A percentile compares a stretch with the other conserved stretches of the same genome.
These are phyloP conservation scores for Colletotrichum eremochloae DNA, from an alignment of 2,329 filamentous ascomycete species.

Conservation along the genomic window DNA sequence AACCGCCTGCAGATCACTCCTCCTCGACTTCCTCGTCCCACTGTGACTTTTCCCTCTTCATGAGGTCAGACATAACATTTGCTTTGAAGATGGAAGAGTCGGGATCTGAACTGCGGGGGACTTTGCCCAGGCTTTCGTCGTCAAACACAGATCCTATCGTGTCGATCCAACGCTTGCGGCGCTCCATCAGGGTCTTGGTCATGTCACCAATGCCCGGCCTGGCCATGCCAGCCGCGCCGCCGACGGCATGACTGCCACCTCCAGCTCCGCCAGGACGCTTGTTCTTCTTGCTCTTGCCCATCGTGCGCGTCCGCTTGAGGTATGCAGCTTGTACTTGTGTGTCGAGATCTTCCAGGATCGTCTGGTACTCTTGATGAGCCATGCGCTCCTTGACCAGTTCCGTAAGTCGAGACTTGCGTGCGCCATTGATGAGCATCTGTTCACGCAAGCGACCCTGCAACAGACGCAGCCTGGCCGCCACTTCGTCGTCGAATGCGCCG, in stretches of 20 bases:
- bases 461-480: conserved; percentile 88
- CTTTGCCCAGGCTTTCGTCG: conserved; percentile 79
- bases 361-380: conserved; percentile 96
- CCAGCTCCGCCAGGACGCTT: conserved; percentile 83
- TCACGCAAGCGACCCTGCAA: conserved; percentile 86
- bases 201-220: conserved; percentile 90
- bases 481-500: conserved; percentile 91
- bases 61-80: conserved; percentile 77
- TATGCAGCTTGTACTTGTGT: conserved; percentile 95
- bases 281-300: conserved; percentile 94
- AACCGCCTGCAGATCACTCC: conserved; percentile 53
- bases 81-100: conserved; percentile 80
- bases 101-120: conserved; percentile 76
- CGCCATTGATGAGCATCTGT: conserved; percentile 88
- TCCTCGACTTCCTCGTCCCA: conserved; percentile 87
- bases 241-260: conserved; percentile 75
- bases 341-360: conserved; percentile 96
- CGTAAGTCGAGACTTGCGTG: conserved; percentile 86
- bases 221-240: conserved; percentile 71
- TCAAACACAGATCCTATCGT: conserved; percentile 93
- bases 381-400: conserved; percentile 93
- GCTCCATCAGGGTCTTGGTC: conserved; percentile 92
- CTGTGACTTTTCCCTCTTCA: conserved; percentile 82
- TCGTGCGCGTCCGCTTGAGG: conserved; percentile 92
- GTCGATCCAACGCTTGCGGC: conserved; percentile 88